Evolutionary conservation across 345 rosid species (phyloP), one percentile per base, ranked within the genome.

Genomic region (Limnanthes douglasii): DNA sequence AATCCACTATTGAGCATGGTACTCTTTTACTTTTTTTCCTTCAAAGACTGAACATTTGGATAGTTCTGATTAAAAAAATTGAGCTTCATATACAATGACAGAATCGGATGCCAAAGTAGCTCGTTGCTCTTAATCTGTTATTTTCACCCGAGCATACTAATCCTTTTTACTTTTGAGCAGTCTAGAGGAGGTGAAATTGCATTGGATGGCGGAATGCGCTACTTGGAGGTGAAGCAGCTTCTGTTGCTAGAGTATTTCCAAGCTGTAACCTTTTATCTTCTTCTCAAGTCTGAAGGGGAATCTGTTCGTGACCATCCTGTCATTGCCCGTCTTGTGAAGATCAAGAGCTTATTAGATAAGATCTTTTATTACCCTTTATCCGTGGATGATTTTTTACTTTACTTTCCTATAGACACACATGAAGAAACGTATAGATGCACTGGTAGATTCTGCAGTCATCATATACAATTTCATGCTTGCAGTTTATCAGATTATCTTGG

Each of bases 231-330:
- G 54, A 72, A 74, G 64, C 90, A 90, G 61, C 60, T 53, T 57
- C 77, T 84, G 50, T 62, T 90, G 50, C 62, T 74, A 52, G 43
- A 84, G 9, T 90, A 83, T 51, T 79, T 92, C 41, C 98, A 90
- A 59, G 69, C 84, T 31, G 84, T 90, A 50, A 70, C 92, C 10
- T 79, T 79, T 55, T 84, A 84, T 68, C 83, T 82, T 45, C 92
- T 88, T 48, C 84, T 84, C 52, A 90, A 84, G 60, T 77, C 94
- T 15, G 95, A 84, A 55, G 98, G 94, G 46, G 81, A 64, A 33
- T 70, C 86, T 21, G 74, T 84, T 44, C 75, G 76, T 56, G 92
- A 84, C 46, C 98, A 90, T 61, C 98, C 95, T 5, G 79, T 83
- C 45, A 74, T 90, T 39, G 67, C 76, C 46, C 98, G 79, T 41